Conservation (phyloP, 1,284 basidiomycete species). For the Anthracocystis panici-leucophaei region DNA sequence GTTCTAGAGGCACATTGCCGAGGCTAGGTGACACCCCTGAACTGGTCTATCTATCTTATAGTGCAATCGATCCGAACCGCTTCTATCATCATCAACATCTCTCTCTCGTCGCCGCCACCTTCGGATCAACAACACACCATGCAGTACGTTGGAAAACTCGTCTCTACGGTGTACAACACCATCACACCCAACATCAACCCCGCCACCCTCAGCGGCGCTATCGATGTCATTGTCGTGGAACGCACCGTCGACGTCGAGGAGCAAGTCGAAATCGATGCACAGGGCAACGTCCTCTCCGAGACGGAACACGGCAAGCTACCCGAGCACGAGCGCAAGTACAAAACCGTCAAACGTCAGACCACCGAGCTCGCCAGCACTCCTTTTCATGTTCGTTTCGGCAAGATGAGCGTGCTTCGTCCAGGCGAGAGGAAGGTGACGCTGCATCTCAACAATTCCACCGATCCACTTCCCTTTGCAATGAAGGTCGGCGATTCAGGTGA, state of each 20-base stretch:
- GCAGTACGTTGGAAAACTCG: constrained; percentile 69
- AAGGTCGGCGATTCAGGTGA: constrained; percentile 99
- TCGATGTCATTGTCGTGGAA: constrained; percentile 69
- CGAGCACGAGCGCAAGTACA: constrained; percentile 40
- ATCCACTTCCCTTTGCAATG: constrained; percentile 90
- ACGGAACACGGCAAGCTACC: constrained; percentile 18
- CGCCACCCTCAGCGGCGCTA: constrained; percentile 68
- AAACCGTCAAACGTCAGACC: constrained; percentile 33
- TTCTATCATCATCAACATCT: neutral
- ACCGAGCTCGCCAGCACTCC: constrained; percentile 87
- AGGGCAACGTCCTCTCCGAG: constrained; percentile 25
- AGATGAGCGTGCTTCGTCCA: constrained; percentile 93
- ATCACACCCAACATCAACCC: constrained; percentile 70
- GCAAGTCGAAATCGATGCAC: constrained; percentile 70
- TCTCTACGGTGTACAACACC: constrained; percentile 69
- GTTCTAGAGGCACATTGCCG: too few species aligned
- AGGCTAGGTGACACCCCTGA: too few species aligned
- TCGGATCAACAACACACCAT: constrained; percentile 28
- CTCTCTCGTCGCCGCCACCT: neutral
- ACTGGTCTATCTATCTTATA: too few species aligned
- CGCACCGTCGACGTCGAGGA: constrained; percentile 73
- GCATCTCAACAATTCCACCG: constrained; percentile 64
- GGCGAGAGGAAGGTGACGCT: constrained; percentile 84
- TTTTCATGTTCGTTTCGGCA: constrained; percentile 98
- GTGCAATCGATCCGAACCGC: too few species aligned